Conservation (phyloP, 257 asterid genomes). For the Solanum sejunctum region DNA sequence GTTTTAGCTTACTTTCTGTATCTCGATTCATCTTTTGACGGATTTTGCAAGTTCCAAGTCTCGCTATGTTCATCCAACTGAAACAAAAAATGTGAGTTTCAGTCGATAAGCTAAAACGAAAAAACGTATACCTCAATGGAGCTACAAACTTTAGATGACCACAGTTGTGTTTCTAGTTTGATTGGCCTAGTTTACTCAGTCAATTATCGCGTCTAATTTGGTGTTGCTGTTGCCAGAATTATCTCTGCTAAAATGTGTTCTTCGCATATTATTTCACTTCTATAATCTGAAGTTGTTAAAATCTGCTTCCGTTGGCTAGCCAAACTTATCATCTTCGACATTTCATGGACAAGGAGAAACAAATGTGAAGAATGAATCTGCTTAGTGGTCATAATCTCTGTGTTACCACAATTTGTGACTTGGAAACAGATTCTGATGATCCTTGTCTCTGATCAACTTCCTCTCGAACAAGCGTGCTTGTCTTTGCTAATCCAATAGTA, state of each 20-base stretch:
- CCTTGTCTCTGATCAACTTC: background rate
- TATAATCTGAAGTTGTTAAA: background rate
- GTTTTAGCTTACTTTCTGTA: background rate
- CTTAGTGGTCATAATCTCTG: background rate
- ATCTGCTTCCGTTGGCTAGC: background rate
- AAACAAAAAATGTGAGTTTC: background rate
- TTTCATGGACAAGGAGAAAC: background rate
- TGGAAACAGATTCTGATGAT: too few species aligned
- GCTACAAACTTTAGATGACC: background rate
- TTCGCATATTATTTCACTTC: background rate
- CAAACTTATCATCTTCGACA: background rate
- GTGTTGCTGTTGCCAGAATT: background rate
- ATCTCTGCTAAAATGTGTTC: background rate
- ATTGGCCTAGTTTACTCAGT: background rate
- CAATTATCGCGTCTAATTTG: background rate
- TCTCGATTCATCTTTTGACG: background rate
- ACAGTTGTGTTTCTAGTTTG: background rate
- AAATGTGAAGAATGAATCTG: background rate
- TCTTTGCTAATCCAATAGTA: background rate
- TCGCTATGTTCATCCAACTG: background rate
- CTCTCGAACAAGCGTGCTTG: background rate
- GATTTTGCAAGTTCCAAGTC: background rate
- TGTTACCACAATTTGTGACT: too few species aligned
- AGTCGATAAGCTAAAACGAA: background rate
- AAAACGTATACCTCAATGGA: background rate